Evolutionary conservation across 345 rosid genomes (phyloP), one percentile per base, ranked within the genome.

Genomic region (Camelina hispida): DNA sequence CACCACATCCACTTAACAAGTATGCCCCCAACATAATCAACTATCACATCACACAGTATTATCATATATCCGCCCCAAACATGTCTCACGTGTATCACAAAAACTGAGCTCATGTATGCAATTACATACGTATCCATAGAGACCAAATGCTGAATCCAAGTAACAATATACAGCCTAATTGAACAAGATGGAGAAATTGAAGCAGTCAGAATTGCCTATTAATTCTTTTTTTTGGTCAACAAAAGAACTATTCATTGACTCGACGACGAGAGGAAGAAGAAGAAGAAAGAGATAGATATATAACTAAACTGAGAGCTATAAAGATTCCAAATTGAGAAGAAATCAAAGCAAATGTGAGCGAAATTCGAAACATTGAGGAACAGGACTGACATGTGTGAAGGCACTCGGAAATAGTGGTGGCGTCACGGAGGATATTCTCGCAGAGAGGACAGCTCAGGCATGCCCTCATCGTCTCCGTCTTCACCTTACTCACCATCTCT

Each of bases 361-460:
- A 35, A 58, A 16, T 9, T 9, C 11, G 43, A 56, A 66, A 50
- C 47, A 38, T 9, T 16, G 37, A 6, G 37, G 37, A 70, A 43
- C 52, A 62, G 65, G 61, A 88, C 88, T 86, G 50, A 93, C 98
- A 93, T 47, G 98, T 82, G 68, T 93, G 98, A 53, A 93, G 97
- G 65, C 98, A 93, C 76, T 93, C 98, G 55, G 93, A 79, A 62
- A 93, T 82, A 85, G 95, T 87, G 72, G 93, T 93, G 80, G 98
- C 95, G 60, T 90, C 89, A 43, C 75, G 79, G 42, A 93, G 73
- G 71, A 91, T 79, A 66, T 72, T 79, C 37, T 85, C 52, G 81
- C 97, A 93, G 73, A 93, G 86, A 65, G 91, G 87, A 64, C 97
- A 93, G 59, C 87, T 88, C 85, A 91, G 77, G 91, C 92, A 91